A percentile compares a stretch with the other conserved stretches of the same genome.
phyloP scores from a whole-genome alignment of 1,139 yeast genomes.

The Suhomyces anneliseae region DNA sequence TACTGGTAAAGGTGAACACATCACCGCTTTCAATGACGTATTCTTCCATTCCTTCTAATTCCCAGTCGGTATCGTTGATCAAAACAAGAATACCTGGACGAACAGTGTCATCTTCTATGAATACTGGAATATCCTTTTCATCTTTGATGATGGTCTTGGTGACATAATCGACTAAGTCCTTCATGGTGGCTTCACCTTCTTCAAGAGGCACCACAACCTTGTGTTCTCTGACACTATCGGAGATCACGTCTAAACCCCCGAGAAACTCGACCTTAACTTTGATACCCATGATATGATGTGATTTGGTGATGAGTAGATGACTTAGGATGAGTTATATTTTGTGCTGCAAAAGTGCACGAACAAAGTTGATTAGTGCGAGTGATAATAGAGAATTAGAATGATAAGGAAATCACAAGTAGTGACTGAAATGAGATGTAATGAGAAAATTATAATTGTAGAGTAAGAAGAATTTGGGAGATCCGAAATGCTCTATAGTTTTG shows the following conservation, averaged over 20 bases:
- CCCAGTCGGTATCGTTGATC: constrained; percentile 97
- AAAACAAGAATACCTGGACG: constrained; percentile 92
- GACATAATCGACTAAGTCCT: constrained; percentile 58
- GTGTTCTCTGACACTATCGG: constrained; percentile 52
- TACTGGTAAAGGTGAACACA: constrained; percentile 82
- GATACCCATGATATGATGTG: constrained; percentile 10
- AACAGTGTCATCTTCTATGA: constrained; percentile 75
- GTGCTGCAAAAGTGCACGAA: not conserved
- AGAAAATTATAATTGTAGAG: no score
- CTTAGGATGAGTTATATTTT: not conserved
- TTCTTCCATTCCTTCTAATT: constrained; percentile 83
- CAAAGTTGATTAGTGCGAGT: no score
- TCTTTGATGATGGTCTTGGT: constrained; percentile 56
- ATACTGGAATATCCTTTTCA: constrained; percentile 66
- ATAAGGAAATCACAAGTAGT: no score
- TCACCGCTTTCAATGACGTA: constrained; percentile 77
- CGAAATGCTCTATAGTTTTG: no score
- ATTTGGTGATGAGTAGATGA: no score
- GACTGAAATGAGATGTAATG: no score
- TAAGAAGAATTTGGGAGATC: no score
- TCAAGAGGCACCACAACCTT: constrained; percentile 40
- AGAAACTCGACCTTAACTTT: constrained; percentile 24
- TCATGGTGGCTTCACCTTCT: constrained; percentile 51
- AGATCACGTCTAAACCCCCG: constrained; percentile 73
- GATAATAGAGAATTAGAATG: no score